Evolutionary conservation across 2,329 filamentous ascomycete species (phyloP).

Genomic region (Epicoccum nigrum): DNA sequence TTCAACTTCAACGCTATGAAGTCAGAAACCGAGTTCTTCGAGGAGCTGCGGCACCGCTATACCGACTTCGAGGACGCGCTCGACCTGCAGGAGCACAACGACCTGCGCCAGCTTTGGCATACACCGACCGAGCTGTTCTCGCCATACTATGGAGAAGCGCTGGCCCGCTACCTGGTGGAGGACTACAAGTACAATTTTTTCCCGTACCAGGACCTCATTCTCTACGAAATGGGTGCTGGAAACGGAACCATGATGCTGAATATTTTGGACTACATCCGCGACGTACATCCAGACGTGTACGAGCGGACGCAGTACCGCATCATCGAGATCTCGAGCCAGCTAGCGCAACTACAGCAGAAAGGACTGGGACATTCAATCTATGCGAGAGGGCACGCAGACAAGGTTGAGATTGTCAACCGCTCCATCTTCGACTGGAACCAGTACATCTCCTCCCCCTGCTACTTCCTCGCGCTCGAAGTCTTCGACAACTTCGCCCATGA

Average conservation of each 20-base stretch:
- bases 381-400: constrained; percentile 76
- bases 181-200: constrained; percentile 96
- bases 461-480: constrained; percentile 96
- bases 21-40: constrained; percentile 86
- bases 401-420: constrained; percentile 92
- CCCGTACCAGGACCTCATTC: constrained; percentile 94
- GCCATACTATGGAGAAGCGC: constrained; percentile 94
- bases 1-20: constrained; percentile 84
- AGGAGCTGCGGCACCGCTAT: constrained; percentile 77
- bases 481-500: constrained; percentile 99
- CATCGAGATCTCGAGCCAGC: constrained; percentile 87
- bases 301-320: constrained; percentile 91
- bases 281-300: constrained; percentile 88
- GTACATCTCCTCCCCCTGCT: constrained; percentile 90
- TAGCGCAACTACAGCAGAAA: constrained; percentile 77
- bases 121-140: constrained; percentile 97
- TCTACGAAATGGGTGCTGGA: constrained; percentile 98
- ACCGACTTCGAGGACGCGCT: constrained; percentile 87
- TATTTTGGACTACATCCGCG: constrained; percentile 93
- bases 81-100: constrained; percentile 73
- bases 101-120: constrained; percentile 93
- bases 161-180: constrained; percentile 92
- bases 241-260: constrained; percentile 98
- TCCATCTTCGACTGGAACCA: constrained; percentile 94
- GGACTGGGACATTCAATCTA: constrained; percentile 71